A percentile compares a stretch with the other conserved stretches of the same genome.
Conservation (phyloP, 179 eudicot species). For the Amaranthus tricolor region DNA sequence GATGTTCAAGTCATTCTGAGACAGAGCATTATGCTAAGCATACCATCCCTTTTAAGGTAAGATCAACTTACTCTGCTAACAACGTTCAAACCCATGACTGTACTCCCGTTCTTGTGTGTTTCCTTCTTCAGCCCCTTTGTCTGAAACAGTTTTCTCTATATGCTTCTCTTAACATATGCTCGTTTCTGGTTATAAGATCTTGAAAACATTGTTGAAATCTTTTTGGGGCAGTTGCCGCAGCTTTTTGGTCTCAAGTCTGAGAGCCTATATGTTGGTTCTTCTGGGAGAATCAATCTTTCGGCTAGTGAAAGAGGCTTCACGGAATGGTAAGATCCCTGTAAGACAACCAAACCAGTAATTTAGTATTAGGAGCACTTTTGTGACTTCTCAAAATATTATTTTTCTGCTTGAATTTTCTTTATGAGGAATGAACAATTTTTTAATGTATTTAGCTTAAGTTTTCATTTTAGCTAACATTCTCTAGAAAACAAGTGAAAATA, state of each 20-base stretch:
- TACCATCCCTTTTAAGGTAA: conserved; percentile 65
- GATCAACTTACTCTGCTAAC: conserved; percentile 18
- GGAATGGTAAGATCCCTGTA: conserved; percentile 63
- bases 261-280: conserved; percentile 56
- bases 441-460: neutral
- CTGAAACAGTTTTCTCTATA: neutral
- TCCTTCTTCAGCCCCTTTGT: neutral
- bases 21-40: conserved; percentile 34
- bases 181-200: conserved; percentile 46
- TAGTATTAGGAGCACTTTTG: neutral
- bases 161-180: neutral
- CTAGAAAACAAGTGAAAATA: too few relatives aligned
- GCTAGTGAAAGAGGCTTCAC: conserved; percentile 86
- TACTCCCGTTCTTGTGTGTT: neutral
- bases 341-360: neutral
- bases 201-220: conserved; percentile 63
- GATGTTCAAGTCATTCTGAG: conserved; percentile 51
- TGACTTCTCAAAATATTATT: neutral
- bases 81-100: conserved; percentile 4
- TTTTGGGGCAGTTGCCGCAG: conserved; percentile 87
- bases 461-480: too few relatives aligned
- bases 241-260: conserved; percentile 85
- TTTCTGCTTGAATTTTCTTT: neutral
- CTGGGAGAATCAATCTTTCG: conserved; percentile 54
- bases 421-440: neutral